These are phyloP conservation scores for Trichophyton equinum DNA, from an alignment of 2,329 filamentous ascomycete genomes.

Conservation along the genomic window DNA sequence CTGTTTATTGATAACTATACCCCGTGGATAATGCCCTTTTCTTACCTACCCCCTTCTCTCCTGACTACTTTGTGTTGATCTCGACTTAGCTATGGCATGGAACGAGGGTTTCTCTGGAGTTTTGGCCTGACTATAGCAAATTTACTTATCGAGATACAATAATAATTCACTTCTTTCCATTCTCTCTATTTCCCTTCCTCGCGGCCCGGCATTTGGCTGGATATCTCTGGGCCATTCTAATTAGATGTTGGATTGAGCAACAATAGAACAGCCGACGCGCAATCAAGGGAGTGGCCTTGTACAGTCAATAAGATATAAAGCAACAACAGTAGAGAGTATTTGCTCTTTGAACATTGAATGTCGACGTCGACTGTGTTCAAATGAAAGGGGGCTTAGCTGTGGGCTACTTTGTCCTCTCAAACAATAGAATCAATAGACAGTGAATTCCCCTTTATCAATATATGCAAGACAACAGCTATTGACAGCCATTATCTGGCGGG, in stretches of 20 bases:
- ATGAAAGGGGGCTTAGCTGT: not conserved
- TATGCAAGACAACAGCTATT: not conserved
- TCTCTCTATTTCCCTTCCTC: not conserved
- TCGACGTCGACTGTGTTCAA: not conserved
- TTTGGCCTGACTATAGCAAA: not conserved
- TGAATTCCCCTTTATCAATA: not conserved
- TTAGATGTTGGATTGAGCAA: too few species aligned
- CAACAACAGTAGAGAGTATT: too few species aligned
- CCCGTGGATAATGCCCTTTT: not conserved
- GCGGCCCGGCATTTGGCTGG: too few species aligned
- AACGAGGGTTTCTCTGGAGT: not conserved
- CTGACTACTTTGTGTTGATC: not conserved
- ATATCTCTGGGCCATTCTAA: too few species aligned
- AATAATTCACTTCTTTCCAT: not conserved
- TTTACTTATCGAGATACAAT: not conserved
- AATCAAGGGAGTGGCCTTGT: too few species aligned
- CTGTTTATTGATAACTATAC: not conserved
- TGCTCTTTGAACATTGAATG: not conserved
- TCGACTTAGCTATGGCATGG: not conserved
- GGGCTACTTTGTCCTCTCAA: not conserved
- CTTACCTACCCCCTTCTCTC: not conserved
- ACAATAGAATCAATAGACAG: not conserved
- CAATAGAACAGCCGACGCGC: too few species aligned
- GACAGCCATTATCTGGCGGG: not conserved
- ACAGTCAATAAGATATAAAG: too few species aligned